Percentiles rank a stretch among this genome's conserved stretches.
These are phyloP conservation scores for Pinguiococcus pyrenoidosus DNA, from an alignment of 108 stramenopile genomes.

Conservation along the genomic window DNA sequence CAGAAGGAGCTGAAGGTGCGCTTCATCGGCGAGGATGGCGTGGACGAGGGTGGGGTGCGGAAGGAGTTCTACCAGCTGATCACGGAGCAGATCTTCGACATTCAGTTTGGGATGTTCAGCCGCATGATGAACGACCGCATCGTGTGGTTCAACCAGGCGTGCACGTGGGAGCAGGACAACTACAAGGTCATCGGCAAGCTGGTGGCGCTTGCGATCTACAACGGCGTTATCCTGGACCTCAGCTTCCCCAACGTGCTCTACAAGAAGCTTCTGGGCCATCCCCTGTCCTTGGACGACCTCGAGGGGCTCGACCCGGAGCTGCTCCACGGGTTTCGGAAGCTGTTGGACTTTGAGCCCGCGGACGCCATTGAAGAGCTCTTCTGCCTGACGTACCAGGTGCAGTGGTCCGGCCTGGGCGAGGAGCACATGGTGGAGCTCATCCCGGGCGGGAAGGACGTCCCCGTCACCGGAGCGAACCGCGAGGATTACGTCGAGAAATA, in stretches of 20 bases:
- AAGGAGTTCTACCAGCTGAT: slow-evolving; percentile 82
- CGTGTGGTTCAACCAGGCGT: slow-evolving; percentile 71
- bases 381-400: slow-evolving; percentile 54
- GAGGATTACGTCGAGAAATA: slow-evolving; percentile 72
- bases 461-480: slow-evolving; percentile 61
- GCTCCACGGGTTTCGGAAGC: slow-evolving; percentile 50
- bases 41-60: slow-evolving; percentile 85
- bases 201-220: slow-evolving; percentile 75
- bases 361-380: slow-evolving; percentile 74
- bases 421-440: slow-evolving; percentile 55
- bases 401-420: slow-evolving; percentile 44
- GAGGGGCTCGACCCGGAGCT: slow-evolving; percentile 55
- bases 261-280: slow-evolving; percentile 52
- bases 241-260: slow-evolving; percentile 67
- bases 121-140: slow-evolving; percentile 30
- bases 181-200: slow-evolving; percentile 66
- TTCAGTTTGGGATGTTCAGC: slow-evolving; percentile 65
- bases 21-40: slow-evolving; percentile 63
- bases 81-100: slow-evolving; percentile 58
- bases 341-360: slow-evolving; percentile 59
- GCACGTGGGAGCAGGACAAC: slow-evolving; percentile 60
- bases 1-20: slow-evolving; percentile 19
- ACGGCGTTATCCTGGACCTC: slow-evolving; percentile 69
- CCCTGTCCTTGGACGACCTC: slow-evolving; percentile 49
- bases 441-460: slow-evolving; percentile 55